phyloP scores from a whole-genome alignment of 495 filamentous ascomycete species.

The Aspergillus biplanus region DNA sequence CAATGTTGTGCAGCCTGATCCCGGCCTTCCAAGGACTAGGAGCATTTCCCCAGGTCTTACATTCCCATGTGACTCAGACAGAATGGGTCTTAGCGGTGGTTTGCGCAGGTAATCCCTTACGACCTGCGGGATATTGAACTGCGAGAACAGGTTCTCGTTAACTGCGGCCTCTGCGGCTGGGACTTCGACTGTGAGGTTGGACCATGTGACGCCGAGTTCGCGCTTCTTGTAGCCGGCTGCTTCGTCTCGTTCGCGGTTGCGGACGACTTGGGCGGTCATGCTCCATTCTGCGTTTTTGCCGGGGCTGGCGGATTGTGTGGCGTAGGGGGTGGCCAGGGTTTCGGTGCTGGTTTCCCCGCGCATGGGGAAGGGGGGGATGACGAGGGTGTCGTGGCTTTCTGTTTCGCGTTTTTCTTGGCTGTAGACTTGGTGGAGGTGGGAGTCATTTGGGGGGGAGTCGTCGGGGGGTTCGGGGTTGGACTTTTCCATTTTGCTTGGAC shows the following conservation, averaged over 20 bases:
- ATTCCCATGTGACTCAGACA: slow-evolving; percentile 26
- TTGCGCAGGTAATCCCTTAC: slow-evolving; percentile 16
- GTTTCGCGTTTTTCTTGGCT: slow-evolving; percentile 8
- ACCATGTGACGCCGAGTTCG: slow-evolving; percentile 28
- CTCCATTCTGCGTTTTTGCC: slow-evolving; percentile 17
- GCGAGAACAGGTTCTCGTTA: slow-evolving; percentile 28
- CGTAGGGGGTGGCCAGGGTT: slow-evolving; percentile 13
- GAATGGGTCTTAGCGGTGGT: slow-evolving; percentile 20
- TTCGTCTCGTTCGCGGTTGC: slow-evolving; percentile 17
- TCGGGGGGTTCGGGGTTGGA: slow-evolving; percentile 2
- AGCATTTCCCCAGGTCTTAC: slow-evolving; percentile 52
- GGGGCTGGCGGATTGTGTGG: neutral
- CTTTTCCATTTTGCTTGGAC: slow-evolving; percentile 1
- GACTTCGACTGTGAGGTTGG: slow-evolving; percentile 27
- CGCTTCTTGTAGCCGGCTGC: slow-evolving; percentile 24
- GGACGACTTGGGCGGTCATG: slow-evolving; percentile 19
- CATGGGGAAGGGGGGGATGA: slow-evolving; percentile 4
- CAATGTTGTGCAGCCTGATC: slow-evolving; percentile 38
- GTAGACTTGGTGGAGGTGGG: neutral
- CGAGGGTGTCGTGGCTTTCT: slow-evolving; percentile 16
- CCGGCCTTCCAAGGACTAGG: slow-evolving; percentile 38
- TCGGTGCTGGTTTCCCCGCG: slow-evolving; percentile 20
- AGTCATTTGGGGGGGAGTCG: neutral
- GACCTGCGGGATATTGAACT: slow-evolving; percentile 22
- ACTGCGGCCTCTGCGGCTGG: slow-evolving; percentile 24